A percentile compares a stretch with the other conserved stretches of the same genome.
Evolutionary conservation across 176 grass and related monocot genomes (phyloP).

Genomic region (Oryza punctata): DNA sequence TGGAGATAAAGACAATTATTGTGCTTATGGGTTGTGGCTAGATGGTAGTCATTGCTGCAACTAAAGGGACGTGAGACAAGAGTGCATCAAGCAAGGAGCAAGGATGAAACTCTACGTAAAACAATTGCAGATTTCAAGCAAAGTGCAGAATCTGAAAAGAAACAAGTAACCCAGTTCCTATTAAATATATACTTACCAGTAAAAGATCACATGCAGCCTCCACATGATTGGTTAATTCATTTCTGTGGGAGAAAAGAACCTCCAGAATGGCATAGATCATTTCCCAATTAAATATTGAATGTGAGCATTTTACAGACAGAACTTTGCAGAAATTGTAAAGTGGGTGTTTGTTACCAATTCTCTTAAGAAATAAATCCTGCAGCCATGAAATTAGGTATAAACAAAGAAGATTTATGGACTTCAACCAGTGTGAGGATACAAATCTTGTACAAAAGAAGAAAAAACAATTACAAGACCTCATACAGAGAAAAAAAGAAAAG

Average conservation of each 20-base stretch:
- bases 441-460: conserved; percentile 14
- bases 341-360: conserved; percentile 72
- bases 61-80: not conserved
- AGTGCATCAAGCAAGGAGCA: conserved; percentile 5
- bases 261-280: conserved; percentile 74
- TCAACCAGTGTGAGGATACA: conserved; percentile 10
- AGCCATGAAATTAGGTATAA: conserved; percentile 43
- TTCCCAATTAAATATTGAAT: conserved; percentile 83
- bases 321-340: conserved; percentile 72
- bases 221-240: conserved; percentile 35
- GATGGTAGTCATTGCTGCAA: not conserved
- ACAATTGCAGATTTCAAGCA: conserved; percentile 18
- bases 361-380: conserved; percentile 90
- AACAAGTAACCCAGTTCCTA: not conserved
- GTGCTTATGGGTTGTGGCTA: not conserved
- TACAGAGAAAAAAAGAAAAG: conserved; percentile 11
- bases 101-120: conserved; percentile 7
- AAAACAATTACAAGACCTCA: conserved; percentile 13
- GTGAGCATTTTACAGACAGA: conserved; percentile 67
- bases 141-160: conserved; percentile 23
- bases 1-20: not conserved
- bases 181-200: conserved; percentile 63
- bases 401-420: conserved; percentile 19
- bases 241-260: conserved; percentile 48
- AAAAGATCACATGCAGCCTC: conserved; percentile 67